Evolutionary conservation across 768 basidiomycete species (phyloP), one percentile per base, ranked within the genome.

Genomic region (Macrolepiota fuliginosa): DNA sequence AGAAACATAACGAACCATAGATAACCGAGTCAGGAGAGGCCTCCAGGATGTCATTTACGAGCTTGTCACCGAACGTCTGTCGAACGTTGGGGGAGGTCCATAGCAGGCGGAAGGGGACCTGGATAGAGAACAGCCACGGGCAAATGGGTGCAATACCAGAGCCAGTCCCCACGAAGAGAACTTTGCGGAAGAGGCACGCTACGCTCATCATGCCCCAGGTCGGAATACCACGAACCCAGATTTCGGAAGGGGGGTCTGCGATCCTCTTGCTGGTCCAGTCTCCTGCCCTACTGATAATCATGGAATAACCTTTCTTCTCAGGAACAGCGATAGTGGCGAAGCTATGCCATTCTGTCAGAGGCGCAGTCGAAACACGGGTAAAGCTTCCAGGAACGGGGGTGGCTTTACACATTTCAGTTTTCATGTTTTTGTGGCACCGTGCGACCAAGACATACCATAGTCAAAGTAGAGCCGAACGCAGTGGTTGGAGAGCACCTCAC

Each of bases 211-310:
- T 76, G 27, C 81, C 83, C 65, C 78, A 79, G 42, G 78, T 76
- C 4, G 83, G 81, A 42, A 79, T 74, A 7, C 83, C 83, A 37
- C 83, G 83, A 36, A 82, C 74, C 83, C 83, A 86, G 27, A 86
- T 70, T 65, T 83, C 71, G 24, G 64, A 78, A 1, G 83, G 82
- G 4, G 84, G 83, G 55, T 81, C 75, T 15, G 58, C 67, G 64
- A 85, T 85, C 55, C 73, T 68, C 58, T 80, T 74, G 54, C 64
- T 69, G 1, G 84, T 86, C 84, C 84, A 85, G 65, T 86, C 83
- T 35, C 84, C 84, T 3, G 84, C 83, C 27, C 77, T 77, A 3
- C 81, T 82, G 9, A 85, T 81, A 11, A 85, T 79, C 32, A 82
- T 69, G 17, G 82, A 83, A 69, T 79, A 84, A 0, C 79, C 80